Percentiles rank a stretch among this genome's conserved stretches.
These are phyloP conservation scores for Dendrothele bispora DNA, from an alignment of 768 basidiomycete species.

Conservation along the genomic window DNA sequence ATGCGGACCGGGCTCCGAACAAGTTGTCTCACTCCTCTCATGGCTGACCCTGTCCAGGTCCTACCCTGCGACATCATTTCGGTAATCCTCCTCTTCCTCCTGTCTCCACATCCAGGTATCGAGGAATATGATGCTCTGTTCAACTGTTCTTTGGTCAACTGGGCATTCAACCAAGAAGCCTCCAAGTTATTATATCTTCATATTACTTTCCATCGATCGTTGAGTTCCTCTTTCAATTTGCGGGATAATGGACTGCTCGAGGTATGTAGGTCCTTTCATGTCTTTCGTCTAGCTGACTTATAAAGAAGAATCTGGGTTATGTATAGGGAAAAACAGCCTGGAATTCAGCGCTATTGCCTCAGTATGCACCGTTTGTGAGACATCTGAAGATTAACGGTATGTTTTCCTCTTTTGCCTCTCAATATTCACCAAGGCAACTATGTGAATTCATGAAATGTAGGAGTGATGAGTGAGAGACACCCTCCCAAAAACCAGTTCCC, in stretches of 20 bases:
- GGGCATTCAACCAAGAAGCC: constrained; percentile 43
- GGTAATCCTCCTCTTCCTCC: too few species aligned
- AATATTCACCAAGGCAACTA: not conserved
- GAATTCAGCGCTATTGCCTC: constrained; percentile 19
- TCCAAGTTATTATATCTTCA: constrained; percentile 44
- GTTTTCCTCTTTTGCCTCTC: constrained; percentile 1
- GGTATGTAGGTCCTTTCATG: not conserved
- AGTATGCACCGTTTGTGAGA: constrained; percentile 39
- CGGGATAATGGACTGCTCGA: not conserved
- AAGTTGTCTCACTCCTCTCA: too few species aligned
- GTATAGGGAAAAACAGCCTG: constrained; percentile 7
- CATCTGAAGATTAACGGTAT: constrained; percentile 47
- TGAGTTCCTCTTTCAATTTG: constrained; percentile 1
- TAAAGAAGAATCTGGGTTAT: not conserved
- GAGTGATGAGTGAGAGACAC: constrained; percentile 14
- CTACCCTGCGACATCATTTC: too few species aligned
- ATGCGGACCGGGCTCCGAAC: too few species aligned
- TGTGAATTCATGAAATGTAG: constrained; percentile 6
- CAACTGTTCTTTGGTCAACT: constrained; percentile 44
- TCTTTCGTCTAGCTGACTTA: too few species aligned
- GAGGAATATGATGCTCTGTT: constrained; percentile 37
- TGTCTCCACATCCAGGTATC: too few species aligned
- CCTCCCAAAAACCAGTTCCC: constrained; percentile 12
- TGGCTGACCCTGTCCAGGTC: too few species aligned
- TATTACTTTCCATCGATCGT: constrained; percentile 28